These are phyloP conservation scores for Papiliotrema laurentii DNA, from an alignment of 1,284 basidiomycete species.

Conservation along the genomic window DNA sequence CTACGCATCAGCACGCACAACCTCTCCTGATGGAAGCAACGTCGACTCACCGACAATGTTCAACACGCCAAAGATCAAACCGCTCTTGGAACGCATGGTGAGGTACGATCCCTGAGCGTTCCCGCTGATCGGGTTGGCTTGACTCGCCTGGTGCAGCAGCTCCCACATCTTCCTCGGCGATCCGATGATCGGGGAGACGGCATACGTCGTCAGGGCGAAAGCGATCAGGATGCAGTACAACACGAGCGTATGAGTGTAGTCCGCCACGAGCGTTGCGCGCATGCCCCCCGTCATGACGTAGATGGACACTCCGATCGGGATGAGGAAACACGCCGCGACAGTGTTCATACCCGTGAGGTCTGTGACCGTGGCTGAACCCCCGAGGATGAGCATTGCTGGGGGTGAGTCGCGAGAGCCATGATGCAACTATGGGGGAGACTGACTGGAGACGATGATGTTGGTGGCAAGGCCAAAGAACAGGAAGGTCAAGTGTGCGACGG, in stretches of 20 bases:
- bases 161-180: constrained; percentile 55
- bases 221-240: constrained; percentile 65
- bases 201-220: constrained; percentile 67
- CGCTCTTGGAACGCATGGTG: constrained; percentile 74
- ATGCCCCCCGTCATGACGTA: constrained; percentile 56
- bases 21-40: too few species aligned
- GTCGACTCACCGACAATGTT: constrained; percentile 55
- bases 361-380: constrained; percentile 72
- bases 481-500: constrained; percentile 65
- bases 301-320: constrained; percentile 45
- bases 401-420: constrained; percentile 3
- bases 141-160: constrained; percentile 51
- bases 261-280: constrained; percentile 51
- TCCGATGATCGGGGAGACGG: constrained; percentile 58
- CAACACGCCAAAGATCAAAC: constrained; percentile 82
- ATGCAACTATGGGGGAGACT: background rate
- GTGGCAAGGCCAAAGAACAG: constrained; percentile 73
- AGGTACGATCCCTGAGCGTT: constrained; percentile 63
- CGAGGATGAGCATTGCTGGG: constrained; percentile 54
- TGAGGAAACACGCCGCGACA: constrained; percentile 72
- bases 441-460: constrained; percentile 65
- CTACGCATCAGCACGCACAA: too few species aligned
- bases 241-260: constrained; percentile 70
- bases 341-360: constrained; percentile 76
- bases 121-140: constrained; percentile 53